Conservation (phyloP, 257 asterid species). For the Hygrophila difformis region DNA sequence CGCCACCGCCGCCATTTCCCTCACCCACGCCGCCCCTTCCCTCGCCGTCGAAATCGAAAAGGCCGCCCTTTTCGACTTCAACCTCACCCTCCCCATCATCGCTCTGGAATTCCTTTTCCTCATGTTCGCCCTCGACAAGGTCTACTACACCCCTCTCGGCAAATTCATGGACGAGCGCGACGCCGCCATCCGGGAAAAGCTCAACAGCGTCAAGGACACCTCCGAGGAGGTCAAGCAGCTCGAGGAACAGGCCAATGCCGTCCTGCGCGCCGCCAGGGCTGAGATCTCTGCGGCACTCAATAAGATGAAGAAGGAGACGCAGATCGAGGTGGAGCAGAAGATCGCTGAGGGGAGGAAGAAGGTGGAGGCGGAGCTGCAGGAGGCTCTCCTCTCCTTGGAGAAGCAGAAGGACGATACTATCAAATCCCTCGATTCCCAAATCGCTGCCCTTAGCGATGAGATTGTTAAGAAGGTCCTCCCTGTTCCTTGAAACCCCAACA, state of each 20-base stretch:
- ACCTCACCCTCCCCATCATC: too few relatives aligned
- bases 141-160: slow-evolving; percentile 75
- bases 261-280: slow-evolving; percentile 86
- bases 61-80: too few relatives aligned
- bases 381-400: too few relatives aligned
- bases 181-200: slow-evolving; percentile 57
- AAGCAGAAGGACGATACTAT: slow-evolving; percentile 74
- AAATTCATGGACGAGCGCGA: slow-evolving; percentile 87
- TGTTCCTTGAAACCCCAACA: slow-evolving; percentile 36
- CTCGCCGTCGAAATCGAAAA: slow-evolving; percentile 55
- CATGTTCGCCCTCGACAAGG: too few relatives aligned
- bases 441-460: slow-evolving; percentile 61
- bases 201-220: too few relatives aligned
- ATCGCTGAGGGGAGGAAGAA: too few relatives aligned
- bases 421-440: slow-evolving; percentile 69
- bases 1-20: slow-evolving; percentile 44
- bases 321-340: slow-evolving; percentile 67
- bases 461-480: slow-evolving; percentile 91
- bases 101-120: too few relatives aligned
- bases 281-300: slow-evolving; percentile 76
- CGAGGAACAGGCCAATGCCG: slow-evolving; percentile 68
- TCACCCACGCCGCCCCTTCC: slow-evolving; percentile 67
- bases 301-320: slow-evolving; percentile 90
- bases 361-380: too few relatives aligned
- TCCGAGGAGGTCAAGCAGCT: slow-evolving; percentile 73